Conservation (phyloP, 2,329 filamentous ascomycete species). For the Basipetospora chlamydospora region DNA sequence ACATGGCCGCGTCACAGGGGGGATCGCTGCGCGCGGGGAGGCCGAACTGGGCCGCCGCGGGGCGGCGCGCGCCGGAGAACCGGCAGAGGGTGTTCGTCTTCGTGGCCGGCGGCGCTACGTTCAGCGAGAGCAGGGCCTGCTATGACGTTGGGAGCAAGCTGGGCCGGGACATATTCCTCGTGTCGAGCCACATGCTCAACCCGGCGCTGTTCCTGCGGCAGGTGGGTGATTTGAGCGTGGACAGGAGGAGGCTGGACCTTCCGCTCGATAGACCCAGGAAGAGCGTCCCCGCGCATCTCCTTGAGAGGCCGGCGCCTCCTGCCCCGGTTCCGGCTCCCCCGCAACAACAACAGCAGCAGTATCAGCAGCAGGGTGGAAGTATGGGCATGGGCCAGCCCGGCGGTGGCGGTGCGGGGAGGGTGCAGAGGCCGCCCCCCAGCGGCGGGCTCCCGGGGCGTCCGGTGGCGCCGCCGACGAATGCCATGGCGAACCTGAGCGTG, state of each 20-base stretch:
- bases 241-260: slow-evolving; percentile 62
- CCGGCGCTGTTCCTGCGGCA: slow-evolving; percentile 74
- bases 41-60: slow-evolving; percentile 85
- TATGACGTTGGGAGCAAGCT: slow-evolving; percentile 68
- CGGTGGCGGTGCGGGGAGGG: slow-evolving; percentile 7
- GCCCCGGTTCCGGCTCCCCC: slow-evolving; percentile 9
- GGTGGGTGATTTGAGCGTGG: slow-evolving; percentile 61
- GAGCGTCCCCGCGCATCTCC: slow-evolving; percentile 74
- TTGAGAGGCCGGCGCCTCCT: slow-evolving; percentile 39
- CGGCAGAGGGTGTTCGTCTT: slow-evolving; percentile 86
- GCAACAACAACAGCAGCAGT: background rate
- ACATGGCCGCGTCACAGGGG: slow-evolving; percentile 40
- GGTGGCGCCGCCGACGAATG: slow-evolving; percentile 32
- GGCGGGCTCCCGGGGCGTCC: slow-evolving; percentile 22
- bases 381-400: slow-evolving; percentile 1
- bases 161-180: slow-evolving; percentile 71
- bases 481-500: slow-evolving; percentile 33
- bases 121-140: slow-evolving; percentile 76
- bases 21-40: slow-evolving; percentile 81
- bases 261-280: slow-evolving; percentile 67
- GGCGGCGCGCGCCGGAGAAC: slow-evolving; percentile 59
- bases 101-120: slow-evolving; percentile 89
- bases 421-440: slow-evolving; percentile 12
- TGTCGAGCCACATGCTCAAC: slow-evolving; percentile 84
- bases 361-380: slow-evolving; percentile 6